Base-by-base conservation (phyloP, 768 basidiomycete genomes). In the Termitomyces sp. region DNA sequence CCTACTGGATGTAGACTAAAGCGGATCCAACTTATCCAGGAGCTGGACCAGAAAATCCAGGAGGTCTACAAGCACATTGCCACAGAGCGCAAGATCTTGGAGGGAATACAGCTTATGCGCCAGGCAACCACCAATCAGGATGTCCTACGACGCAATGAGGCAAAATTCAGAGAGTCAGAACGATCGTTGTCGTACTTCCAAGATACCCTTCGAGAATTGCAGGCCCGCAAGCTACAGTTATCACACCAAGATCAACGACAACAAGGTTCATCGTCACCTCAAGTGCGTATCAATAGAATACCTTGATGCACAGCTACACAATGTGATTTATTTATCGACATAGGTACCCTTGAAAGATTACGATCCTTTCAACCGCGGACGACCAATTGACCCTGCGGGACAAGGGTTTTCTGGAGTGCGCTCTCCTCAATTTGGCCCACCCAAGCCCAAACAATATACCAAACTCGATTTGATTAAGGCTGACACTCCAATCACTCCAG, bases 381-480 rank as follows among this genome's bases (percentile, higher is more conserved):
- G 72, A 38, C 72, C 71, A 54, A 62, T 73, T 20, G 70, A 71
- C 60, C 74, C 77, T 53, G 75, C 78, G 35, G 77, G 76, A 62
- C 64, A 68, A 53, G 74, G 70, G 33, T 66, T 68, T 63, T 57
- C 69, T 36, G 64, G 63, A 53, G 63, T 73, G 69, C 66, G 73
- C 66, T 66, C 75, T 64, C 63, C 75, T 69, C 65, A 68, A 65
- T 60, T 70, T 43, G 73, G 73, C 22, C 61, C 70, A 48, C 73
- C 83, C 35, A 81, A 80, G 68, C 73, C 72, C 60, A 90, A 87
- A 73, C 83, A 83, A 57, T 90, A 90, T 69, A 84, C 85, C 62
- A 93, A 92, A 65, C 79, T 94, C 61, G 97, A 99, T 78, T 77
- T 99, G 61, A 93, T 97, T 73, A 95, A 95, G 75, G 94, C 94